These are phyloP conservation scores for Sicyos edulis DNA, from an alignment of 306 rosid genomes.

Conservation along the genomic window DNA sequence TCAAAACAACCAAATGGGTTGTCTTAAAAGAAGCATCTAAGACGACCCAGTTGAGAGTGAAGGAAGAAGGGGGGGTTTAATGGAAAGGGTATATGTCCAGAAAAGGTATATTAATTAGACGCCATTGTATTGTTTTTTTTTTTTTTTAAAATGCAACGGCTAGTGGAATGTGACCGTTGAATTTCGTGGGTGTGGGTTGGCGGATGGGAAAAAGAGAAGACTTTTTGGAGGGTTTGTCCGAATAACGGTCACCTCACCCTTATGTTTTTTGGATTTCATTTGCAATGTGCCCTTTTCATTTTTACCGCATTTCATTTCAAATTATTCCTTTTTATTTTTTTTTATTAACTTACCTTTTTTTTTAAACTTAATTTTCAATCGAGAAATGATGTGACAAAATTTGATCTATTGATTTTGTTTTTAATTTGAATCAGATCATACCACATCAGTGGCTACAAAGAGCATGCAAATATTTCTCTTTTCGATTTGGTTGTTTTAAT, in stretches of 20 bases:
- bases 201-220: conserved; percentile 16
- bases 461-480: no score
- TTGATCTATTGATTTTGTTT: no score
- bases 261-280: conserved; percentile 8
- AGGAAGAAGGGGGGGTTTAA: background rate
- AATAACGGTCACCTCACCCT: conserved; percentile 57
- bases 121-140: conserved; percentile 7
- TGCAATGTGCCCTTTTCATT: conserved; percentile 34
- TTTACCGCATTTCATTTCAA: conserved; percentile 27
- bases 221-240: conserved; percentile 24
- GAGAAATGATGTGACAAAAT: no score
- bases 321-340: background rate
- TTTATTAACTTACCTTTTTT: no score
- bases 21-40: conserved; percentile 10
- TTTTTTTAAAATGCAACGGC: conserved; percentile 73
- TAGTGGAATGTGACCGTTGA: conserved; percentile 72
- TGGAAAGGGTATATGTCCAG: conserved; percentile 37
- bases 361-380: no score
- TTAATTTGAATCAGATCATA: no score
- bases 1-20: background rate
- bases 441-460: no score
- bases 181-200: conserved; percentile 24
- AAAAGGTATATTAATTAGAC: conserved; percentile 13
- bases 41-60: background rate
- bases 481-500: no score